A percentile compares a stretch with the other conserved stretches of the same genome.
Conservation (phyloP, 2,329 filamentous ascomycete species). For the Apiospora phragmitis region DNA sequence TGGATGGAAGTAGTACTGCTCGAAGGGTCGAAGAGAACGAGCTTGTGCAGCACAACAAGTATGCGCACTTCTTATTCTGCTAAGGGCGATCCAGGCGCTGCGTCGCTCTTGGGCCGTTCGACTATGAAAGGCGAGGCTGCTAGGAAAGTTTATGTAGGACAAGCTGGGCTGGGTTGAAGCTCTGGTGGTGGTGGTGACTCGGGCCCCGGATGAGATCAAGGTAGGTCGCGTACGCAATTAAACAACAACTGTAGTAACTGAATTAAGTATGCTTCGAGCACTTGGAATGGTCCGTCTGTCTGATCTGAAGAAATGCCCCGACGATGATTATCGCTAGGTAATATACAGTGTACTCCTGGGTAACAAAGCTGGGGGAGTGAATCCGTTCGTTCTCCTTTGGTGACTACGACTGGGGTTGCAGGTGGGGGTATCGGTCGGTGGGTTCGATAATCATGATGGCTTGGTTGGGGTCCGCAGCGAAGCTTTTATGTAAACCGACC, state of each 20-base stretch:
- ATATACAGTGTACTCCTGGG: neutral
- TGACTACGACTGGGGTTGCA: constrained; percentile 7
- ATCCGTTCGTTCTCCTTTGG: neutral
- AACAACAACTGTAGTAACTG: neutral
- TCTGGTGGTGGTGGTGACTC: neutral
- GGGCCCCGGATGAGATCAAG: neutral
- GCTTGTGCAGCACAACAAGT: neutral
- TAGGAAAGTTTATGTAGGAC: neutral
- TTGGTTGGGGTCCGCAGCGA: neutral
- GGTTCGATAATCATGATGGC: constrained; percentile 6
- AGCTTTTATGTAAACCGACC: constrained; percentile 6
- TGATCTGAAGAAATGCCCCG: neutral
- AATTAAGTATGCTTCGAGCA: neutral
- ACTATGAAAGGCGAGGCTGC: neutral
- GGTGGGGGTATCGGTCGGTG: constrained; percentile 3
- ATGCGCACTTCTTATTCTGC: too few relatives aligned
- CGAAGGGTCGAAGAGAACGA: neutral
- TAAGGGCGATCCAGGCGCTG: neutral
- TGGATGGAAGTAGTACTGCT: neutral
- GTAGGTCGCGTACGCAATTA: neutral
- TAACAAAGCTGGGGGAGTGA: neutral
- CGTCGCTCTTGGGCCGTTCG: neutral
- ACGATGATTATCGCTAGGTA: neutral
- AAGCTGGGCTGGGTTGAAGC: neutral
- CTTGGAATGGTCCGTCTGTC: neutral